Percentiles rank a stretch among this genome's conserved stretches.
Conservation (phyloP, 257 asterid genomes). For the Phtheirospermum japonicum region DNA sequence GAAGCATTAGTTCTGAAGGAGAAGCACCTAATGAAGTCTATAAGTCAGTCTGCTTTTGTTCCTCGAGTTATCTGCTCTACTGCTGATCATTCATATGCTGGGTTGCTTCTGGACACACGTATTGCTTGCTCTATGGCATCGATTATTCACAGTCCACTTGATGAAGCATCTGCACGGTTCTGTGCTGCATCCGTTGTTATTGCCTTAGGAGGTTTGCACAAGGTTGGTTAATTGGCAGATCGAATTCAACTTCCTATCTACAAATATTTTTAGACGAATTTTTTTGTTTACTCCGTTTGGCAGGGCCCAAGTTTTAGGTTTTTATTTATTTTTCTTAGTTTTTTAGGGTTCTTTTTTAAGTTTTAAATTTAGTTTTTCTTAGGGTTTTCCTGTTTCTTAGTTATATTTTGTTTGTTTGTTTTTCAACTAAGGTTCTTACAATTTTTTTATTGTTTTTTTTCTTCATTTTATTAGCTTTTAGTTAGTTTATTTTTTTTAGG, state of each 20-base stretch:
- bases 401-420: too few relatives aligned
- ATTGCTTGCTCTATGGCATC: slow-evolving; percentile 73
- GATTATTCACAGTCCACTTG: slow-evolving; percentile 57
- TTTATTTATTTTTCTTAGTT: too few relatives aligned
- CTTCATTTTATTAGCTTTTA: too few relatives aligned
- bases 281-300: too few relatives aligned
- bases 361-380: too few relatives aligned
- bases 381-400: too few relatives aligned
- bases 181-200: slow-evolving; percentile 82
- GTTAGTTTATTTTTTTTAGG: too few relatives aligned
- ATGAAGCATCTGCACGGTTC: slow-evolving; percentile 74
- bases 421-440: too few relatives aligned
- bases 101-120: slow-evolving; percentile 64
- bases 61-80: slow-evolving; percentile 82
- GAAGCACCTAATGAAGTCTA: slow-evolving; percentile 57
- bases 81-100: slow-evolving; percentile 73
- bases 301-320: too few relatives aligned
- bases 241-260: slow-evolving; percentile 19
- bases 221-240: slow-evolving; percentile 43
- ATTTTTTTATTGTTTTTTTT: too few relatives aligned
- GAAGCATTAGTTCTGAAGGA: slow-evolving; percentile 71
- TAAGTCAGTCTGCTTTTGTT: slow-evolving; percentile 50
- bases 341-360: too few relatives aligned
- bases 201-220: slow-evolving; percentile 81
- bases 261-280: background rate